Evolutionary conservation across 169 alveolate species (phyloP), one percentile per base, ranked within the genome.

Genomic region (Plasmodium blacklocki): DNA sequence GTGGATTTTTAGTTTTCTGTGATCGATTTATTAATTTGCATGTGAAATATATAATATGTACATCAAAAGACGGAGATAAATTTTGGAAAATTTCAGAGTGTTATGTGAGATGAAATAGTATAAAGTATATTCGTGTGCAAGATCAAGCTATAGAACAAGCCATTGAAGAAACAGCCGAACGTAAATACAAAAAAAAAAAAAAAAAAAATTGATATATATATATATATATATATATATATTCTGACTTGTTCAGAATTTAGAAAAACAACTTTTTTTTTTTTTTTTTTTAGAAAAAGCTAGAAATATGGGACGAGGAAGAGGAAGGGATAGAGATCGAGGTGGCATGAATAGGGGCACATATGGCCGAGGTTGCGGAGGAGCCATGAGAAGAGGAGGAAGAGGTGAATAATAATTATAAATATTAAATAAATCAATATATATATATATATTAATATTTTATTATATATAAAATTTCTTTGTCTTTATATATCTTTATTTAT

Each of bases 21-120:
- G 97, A 95, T 68, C 94, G 96, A 9, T 95, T 95, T 54, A 95
- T 95, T 97, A 95, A 95, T 88, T 90, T 95, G 70, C 96, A 93
- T 71, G 88, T 95, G 93, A 80, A 91, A 29, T 94, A 95, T 74
- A 97, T 94, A 19, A 92, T 95, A 62, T 94, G 97, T 64, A 94
- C 96, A 50, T 95, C 97, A 63, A 95, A 94, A 91, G 94, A 86
- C 32, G 97, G 97, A 9, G 94, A 93, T 52, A 89, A 92, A 43
- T 95, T 95, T 89, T 93, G 96, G 95, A 95, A 94, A 85, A 72
- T 95, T 71, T 63, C 89, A 11, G 97, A 95, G 43, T 95, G 97
- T 74, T 95, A 89, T 63, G 93, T 95, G 32, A 93, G 97, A 45
- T 97, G 97, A 15, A 95, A 95, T 89, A 95, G 93, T 59, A 94